Conservation (phyloP, 768 basidiomycete species). For the Tricholoma hemisulphureum region DNA sequence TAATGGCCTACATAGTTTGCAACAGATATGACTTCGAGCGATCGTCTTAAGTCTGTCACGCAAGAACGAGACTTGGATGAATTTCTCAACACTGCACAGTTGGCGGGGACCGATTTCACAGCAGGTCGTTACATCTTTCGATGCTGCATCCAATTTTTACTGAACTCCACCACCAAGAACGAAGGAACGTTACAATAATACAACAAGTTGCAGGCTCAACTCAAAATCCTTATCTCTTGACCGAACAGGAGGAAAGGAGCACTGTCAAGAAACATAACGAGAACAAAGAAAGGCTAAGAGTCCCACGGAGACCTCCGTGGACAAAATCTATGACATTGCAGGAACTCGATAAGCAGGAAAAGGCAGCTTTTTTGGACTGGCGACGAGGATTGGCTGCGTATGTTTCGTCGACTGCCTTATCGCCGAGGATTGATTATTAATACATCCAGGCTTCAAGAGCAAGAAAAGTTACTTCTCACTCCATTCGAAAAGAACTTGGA, state of each 20-base stretch:
- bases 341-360: constrained; percentile 86
- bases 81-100: constrained; percentile 90
- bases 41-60: constrained; percentile 84
- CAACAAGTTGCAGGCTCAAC: constrained; percentile 50
- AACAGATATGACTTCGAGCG: constrained; percentile 66
- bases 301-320: constrained; percentile 91
- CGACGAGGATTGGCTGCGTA: constrained; percentile 88
- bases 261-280: constrained; percentile 72
- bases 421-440: constrained; percentile 3
- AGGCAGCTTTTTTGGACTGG: constrained; percentile 91
- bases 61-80: constrained; percentile 96
- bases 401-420: constrained; percentile 30
- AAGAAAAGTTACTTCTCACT: constrained; percentile 83
- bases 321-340: constrained; percentile 71
- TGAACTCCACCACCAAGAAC: constrained; percentile 44
- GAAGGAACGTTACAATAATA: constrained; percentile 78
- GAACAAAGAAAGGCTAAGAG: constrained; percentile 72
- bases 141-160: background rate
- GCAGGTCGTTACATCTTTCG: constrained; percentile 60
- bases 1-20: constrained; percentile 53
- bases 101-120: constrained; percentile 94
- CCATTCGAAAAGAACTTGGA: constrained; percentile 97
- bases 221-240: constrained; percentile 86
- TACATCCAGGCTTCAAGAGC: constrained; percentile 72
- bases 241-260: constrained; percentile 76